A percentile compares a stretch with the other conserved stretches of the same genome.
phyloP scores from a whole-genome alignment of 805 yeast genomes.

The Brettanomyces naardenensis region DNA sequence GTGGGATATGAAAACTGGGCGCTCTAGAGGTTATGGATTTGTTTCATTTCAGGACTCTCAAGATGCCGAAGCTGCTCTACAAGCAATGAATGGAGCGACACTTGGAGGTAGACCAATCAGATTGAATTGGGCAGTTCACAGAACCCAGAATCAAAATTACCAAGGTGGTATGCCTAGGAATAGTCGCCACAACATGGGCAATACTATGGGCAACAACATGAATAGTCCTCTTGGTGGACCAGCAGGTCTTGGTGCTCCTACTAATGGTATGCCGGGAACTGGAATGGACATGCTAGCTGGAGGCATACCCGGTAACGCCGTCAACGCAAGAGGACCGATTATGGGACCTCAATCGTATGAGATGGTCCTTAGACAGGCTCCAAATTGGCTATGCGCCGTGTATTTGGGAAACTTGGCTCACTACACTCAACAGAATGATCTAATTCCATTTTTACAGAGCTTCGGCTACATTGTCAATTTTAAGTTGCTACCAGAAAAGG shows the following conservation, averaged over 20 bases:
- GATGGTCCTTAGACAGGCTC: slow-evolving; percentile 66
- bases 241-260: slow-evolving; percentile 8
- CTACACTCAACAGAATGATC: slow-evolving; percentile 61
- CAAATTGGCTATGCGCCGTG: slow-evolving; percentile 79
- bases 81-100: slow-evolving; percentile 64
- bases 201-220: slow-evolving; percentile 3
- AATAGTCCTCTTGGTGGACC: slow-evolving; percentile 5
- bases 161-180: slow-evolving; percentile 2
- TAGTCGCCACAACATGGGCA: slow-evolving; percentile 2
- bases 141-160: slow-evolving; percentile 28
- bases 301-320: background rate
- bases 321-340: slow-evolving; percentile 5
- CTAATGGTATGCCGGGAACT: slow-evolving; percentile 4
- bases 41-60: slow-evolving; percentile 60
- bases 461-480: slow-evolving; percentile 81
- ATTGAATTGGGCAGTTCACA: slow-evolving; percentile 84
- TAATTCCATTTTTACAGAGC: slow-evolving; percentile 65
- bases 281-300: slow-evolving; percentile 4
- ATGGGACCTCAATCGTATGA: slow-evolving; percentile 41
- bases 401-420: slow-evolving; percentile 83
- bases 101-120: slow-evolving; percentile 72
- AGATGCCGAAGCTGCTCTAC: slow-evolving; percentile 71
- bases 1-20: slow-evolving; percentile 96
- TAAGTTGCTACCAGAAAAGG: slow-evolving; percentile 71
- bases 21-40: slow-evolving; percentile 89